Evolutionary conservation across 805 yeast species (phyloP).

Genomic region (Metschnikowia matae): DNA sequence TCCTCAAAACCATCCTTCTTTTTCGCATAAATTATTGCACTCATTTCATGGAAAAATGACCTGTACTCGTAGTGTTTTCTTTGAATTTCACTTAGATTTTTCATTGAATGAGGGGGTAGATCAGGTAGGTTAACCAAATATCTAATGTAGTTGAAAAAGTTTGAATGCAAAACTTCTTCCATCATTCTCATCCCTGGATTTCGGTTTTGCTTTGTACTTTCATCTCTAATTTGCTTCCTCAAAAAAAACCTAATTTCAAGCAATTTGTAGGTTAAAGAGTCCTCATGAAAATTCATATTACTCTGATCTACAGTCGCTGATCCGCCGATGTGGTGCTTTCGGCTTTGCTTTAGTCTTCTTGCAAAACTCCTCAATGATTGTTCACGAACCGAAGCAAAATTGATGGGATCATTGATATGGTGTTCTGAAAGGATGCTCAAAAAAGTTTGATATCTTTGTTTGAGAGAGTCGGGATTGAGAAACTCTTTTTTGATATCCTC

Average conservation of each 20-base stretch:
- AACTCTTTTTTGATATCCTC: slow-evolving; percentile 21
- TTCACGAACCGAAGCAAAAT: slow-evolving; percentile 32
- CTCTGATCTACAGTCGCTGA: neutral
- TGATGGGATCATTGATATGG: slow-evolving; percentile 35
- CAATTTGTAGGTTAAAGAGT: slow-evolving; percentile 28
- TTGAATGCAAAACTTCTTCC: slow-evolving; percentile 39
- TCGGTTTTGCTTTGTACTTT: slow-evolving; percentile 2
- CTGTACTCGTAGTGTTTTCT: slow-evolving; percentile 28
- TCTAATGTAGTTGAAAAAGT: slow-evolving; percentile 35
- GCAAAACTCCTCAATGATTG: slow-evolving; percentile 30
- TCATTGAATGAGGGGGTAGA: slow-evolving; percentile 9
- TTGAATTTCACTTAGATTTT: slow-evolving; percentile 20
- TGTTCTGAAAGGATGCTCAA: slow-evolving; percentile 28
- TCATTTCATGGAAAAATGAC: slow-evolving; percentile 23
- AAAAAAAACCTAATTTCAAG: slow-evolving; percentile 25
- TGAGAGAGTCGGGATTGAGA: slow-evolving; percentile 27
- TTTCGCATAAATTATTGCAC: slow-evolving; percentile 23
- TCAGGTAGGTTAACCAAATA: slow-evolving; percentile 31
- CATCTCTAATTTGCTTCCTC: slow-evolving; percentile 21
- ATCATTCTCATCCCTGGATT: slow-evolving; percentile 12
- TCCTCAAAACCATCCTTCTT: slow-evolving; percentile 29
- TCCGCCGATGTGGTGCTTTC: neutral
- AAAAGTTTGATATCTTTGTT: slow-evolving; percentile 29
- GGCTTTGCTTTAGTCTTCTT: slow-evolving; percentile 6
- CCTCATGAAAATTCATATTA: slow-evolving; percentile 18